Evolutionary conservation across 179 eudicot species (phyloP).

Genomic region (Silene vulgaris): DNA sequence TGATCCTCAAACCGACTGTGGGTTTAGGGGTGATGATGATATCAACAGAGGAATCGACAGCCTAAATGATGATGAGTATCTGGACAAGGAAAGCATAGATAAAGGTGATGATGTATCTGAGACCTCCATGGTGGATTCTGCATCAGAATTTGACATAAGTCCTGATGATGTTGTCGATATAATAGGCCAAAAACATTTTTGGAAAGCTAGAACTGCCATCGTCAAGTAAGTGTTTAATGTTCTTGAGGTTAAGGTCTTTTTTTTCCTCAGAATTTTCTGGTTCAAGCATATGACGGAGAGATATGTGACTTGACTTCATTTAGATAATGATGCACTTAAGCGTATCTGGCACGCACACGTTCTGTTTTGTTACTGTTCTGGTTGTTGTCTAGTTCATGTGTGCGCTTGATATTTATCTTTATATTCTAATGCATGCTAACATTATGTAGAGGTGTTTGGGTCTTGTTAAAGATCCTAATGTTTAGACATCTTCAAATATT

Average conservation of each 20-base stretch:
- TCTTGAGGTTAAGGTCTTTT: not conserved
- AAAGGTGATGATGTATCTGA: conserved; percentile 60
- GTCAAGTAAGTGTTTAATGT: conserved; percentile 59
- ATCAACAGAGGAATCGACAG: conserved; percentile 28
- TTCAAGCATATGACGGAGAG: not conserved
- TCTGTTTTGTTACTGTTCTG: not conserved
- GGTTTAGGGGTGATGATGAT: conserved; percentile 27
- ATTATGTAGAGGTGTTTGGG: not conserved
- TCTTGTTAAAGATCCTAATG: not conserved
- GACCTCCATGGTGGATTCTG: conserved; percentile 61
- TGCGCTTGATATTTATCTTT: not conserved
- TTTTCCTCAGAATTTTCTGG: not conserved
- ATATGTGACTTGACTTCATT: not conserved
- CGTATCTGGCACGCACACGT: not conserved
- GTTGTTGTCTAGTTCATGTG: not conserved
- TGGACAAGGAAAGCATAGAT: conserved; percentile 35
- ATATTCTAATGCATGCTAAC: not conserved
- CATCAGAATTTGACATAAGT: conserved; percentile 53
- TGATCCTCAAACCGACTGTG: conserved; percentile 23
- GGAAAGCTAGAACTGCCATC: conserved; percentile 84
- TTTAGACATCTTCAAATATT: not conserved
- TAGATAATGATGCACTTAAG: conserved; percentile 1
- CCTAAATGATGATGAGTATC: conserved; percentile 28
- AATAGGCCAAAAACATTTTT: conserved; percentile 79
- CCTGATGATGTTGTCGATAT: conserved; percentile 79